Percentiles rank a stretch among this genome's conserved stretches.
Evolutionary conservation across 139 green algal genomes (phyloP).

Genomic region (Zygnema cylindricum): DNA sequence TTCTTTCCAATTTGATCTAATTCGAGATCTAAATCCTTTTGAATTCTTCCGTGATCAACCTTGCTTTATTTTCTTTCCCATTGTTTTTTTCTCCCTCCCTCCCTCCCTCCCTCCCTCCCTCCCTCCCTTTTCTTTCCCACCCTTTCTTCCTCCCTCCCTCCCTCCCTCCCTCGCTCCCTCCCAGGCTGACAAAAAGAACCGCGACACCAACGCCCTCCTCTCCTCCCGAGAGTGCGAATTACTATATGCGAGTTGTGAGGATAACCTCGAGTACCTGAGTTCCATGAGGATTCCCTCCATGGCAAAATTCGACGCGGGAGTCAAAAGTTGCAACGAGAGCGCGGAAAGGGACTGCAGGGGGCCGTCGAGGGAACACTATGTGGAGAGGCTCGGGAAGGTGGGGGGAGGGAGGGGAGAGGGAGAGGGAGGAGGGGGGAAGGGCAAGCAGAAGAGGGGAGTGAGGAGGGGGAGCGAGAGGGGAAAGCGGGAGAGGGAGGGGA

Average conservation of each 20-base stretch:
- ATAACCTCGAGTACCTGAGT: conserved; percentile 27
- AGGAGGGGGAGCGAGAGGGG: no score
- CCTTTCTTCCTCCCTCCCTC: background rate
- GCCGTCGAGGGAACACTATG: conserved; percentile 27
- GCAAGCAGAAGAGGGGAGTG: no score
- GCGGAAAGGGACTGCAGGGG: conserved; percentile 5
- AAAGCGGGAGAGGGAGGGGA: background rate
- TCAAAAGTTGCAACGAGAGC: conserved; percentile 41
- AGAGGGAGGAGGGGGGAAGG: no score
- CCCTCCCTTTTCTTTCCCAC: no score
- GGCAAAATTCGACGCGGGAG: conserved; percentile 45
- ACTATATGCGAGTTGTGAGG: conserved; percentile 38
- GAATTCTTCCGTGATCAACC: no score
- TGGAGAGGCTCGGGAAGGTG: conserved; percentile 34
- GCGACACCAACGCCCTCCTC: conserved; percentile 39
- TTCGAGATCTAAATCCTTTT: no score
- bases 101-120: no score
- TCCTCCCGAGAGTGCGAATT: conserved; percentile 47
- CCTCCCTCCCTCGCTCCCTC: background rate
- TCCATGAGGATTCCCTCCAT: conserved; percentile 56
- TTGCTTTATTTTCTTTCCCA: no score
- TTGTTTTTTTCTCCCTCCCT: no score
- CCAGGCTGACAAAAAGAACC: conserved; percentile 33
- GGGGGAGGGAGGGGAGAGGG: no score
- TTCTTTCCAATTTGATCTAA: no score